Conservation (phyloP, 202 grass and related monocot species). For the Schoenoplectus tabernaemontani region DNA sequence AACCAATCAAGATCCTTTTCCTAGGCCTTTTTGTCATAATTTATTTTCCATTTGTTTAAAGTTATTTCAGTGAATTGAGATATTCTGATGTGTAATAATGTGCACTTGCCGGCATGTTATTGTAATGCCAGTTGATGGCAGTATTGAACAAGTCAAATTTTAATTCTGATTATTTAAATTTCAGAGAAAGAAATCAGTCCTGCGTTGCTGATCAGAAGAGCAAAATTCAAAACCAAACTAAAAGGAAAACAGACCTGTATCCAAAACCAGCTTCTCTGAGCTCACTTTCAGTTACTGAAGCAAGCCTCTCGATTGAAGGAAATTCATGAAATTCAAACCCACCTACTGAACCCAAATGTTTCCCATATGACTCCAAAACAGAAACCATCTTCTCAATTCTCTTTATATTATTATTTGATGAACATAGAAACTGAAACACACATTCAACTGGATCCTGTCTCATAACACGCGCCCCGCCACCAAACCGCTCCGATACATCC, state of each 20-base stretch:
- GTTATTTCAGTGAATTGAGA: background rate
- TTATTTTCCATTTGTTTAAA: no score
- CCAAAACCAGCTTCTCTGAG: slow-evolving; percentile 78
- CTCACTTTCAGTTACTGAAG: slow-evolving; percentile 56
- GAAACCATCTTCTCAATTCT: slow-evolving; percentile 96
- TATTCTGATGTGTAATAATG: background rate
- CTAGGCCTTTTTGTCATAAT: background rate
- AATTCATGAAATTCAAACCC: slow-evolving; percentile 72
- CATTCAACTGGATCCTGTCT: slow-evolving; percentile 87
- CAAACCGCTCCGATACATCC: slow-evolving; percentile 39
- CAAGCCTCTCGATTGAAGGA: slow-evolving; percentile 55
- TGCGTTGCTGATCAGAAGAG: background rate
- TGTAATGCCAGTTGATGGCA: background rate
- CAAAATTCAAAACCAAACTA: background rate
- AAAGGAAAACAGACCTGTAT: slow-evolving; percentile 54
- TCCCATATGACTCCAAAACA: slow-evolving; percentile 48
- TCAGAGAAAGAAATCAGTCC: background rate
- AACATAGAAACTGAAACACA: slow-evolving; percentile 92
- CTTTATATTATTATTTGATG: slow-evolving; percentile 93
- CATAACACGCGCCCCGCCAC: slow-evolving; percentile 62
- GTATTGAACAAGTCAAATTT: background rate
- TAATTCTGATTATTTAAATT: background rate
- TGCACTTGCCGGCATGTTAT: background rate
- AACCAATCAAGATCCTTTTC: background rate
- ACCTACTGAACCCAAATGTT: slow-evolving; percentile 54